Percentiles rank a stretch among this genome's conserved stretches.
These are phyloP conservation scores for Colletotrichum cordylinicola DNA, from an alignment of 2,329 filamentous ascomycete species.

Conservation along the genomic window DNA sequence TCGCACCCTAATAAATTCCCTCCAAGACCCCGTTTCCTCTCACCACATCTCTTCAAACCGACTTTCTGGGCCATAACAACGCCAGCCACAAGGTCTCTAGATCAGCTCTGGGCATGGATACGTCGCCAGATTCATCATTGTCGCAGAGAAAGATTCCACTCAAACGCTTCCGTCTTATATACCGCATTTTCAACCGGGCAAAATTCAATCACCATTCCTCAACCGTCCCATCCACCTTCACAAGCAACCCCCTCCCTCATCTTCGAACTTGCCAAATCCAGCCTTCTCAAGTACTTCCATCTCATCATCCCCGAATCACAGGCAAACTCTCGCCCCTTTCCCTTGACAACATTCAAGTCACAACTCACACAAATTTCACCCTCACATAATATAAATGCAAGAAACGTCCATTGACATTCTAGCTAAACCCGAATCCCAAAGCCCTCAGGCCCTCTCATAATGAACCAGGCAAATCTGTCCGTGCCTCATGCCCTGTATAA, in stretches of 20 bases:
- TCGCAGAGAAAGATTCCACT: not conserved
- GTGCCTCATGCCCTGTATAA: not conserved
- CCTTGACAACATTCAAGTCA: not conserved
- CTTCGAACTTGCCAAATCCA: too few relatives aligned
- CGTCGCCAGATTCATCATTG: too few relatives aligned
- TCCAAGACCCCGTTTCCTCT: not conserved
- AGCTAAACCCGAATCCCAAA: not conserved
- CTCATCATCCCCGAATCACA: too few relatives aligned
- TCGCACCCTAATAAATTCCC: not conserved
- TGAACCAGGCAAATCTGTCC: rapidly evolving
- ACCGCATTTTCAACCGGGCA: not conserved
- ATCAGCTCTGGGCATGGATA: too few relatives aligned
- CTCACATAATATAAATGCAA: not conserved
- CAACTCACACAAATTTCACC: not conserved
- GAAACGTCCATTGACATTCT: not conserved
- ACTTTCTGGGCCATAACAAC: not conserved
- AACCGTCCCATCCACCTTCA: too few relatives aligned
- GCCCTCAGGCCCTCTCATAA: not conserved
- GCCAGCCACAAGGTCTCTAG: not conserved
- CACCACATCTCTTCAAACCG: rapidly evolving
- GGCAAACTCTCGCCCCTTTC: too few relatives aligned
- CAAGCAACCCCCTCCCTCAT: not conserved
- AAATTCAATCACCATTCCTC: not conserved
- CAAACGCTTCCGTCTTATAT: not conserved
- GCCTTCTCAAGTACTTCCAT: too few relatives aligned